These are phyloP conservation scores for Populus tomentosa DNA, from an alignment of 441 rosid genomes.

Conservation along the genomic window DNA sequence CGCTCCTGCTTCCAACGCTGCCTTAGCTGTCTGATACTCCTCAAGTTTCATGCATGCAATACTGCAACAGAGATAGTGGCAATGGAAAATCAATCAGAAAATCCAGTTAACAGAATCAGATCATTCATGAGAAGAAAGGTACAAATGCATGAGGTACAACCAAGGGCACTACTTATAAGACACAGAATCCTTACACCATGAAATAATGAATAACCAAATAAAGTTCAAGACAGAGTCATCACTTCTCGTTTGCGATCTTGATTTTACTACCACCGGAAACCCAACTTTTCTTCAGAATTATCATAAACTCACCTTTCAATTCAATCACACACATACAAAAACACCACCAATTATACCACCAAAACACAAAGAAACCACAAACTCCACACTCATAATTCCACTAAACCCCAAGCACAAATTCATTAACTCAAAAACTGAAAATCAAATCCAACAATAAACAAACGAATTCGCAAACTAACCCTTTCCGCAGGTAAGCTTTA, in stretches of 20 bases:
- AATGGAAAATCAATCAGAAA: background rate
- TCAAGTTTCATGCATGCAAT: conserved; percentile 76
- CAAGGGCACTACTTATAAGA: background rate
- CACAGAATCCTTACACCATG: background rate
- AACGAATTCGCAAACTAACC: conserved; percentile 36
- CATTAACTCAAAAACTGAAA: background rate
- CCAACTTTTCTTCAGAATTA: background rate
- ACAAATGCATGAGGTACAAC: background rate
- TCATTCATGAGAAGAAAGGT: background rate
- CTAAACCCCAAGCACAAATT: too few species aligned
- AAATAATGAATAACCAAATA: background rate
- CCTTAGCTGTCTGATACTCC: conserved; percentile 78
- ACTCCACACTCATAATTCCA: too few species aligned
- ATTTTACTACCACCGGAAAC: background rate
- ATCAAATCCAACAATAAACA: background rate
- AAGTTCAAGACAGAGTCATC: background rate
- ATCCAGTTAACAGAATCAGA: background rate
- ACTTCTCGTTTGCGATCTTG: background rate
- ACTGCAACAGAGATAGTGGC: conserved; percentile 35
- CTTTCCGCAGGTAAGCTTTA: conserved; percentile 80
- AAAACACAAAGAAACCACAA: too few species aligned
- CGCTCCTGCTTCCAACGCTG: conserved; percentile 63
- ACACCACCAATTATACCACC: too few species aligned
- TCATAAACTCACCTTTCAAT: background rate
- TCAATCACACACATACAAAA: background rate